These are phyloP conservation scores for Microdochium nivale DNA, from an alignment of 2,329 filamentous ascomycete species.

Conservation along the genomic window DNA sequence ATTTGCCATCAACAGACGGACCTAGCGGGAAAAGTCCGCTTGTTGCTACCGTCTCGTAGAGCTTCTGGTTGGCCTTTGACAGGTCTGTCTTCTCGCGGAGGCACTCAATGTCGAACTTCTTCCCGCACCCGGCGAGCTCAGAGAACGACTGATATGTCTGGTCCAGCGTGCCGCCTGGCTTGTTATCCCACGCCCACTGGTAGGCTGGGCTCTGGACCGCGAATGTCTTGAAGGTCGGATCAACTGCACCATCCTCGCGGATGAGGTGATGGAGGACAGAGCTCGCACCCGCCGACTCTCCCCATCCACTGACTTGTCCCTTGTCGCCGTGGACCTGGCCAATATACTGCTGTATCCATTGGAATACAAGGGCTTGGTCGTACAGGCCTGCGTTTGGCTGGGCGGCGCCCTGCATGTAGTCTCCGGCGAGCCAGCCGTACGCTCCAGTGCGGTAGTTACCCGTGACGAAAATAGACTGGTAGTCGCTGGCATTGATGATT, in stretches of 20 bases:
- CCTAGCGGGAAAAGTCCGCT: conserved; percentile 19
- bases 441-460: conserved; percentile 41
- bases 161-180: conserved; percentile 9
- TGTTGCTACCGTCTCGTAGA: conserved; percentile 16
- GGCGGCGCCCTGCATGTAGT: conserved; percentile 30
- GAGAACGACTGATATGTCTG: conserved; percentile 15
- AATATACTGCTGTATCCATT: conserved; percentile 34
- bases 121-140: conserved; percentile 18
- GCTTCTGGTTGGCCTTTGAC: conserved; percentile 6
- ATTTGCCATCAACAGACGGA: conserved; percentile 21
- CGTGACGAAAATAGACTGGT: conserved; percentile 33
- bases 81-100: conserved; percentile 9
- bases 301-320: conserved; percentile 30
- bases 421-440: conserved; percentile 36
- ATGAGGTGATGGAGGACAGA: conserved; percentile 41
- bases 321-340: conserved; percentile 31
- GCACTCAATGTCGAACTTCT: conserved; percentile 18
- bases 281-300: conserved; percentile 38
- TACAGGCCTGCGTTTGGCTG: conserved; percentile 32
- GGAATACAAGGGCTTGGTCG: conserved; percentile 27
- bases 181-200: conserved; percentile 16
- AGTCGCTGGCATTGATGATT: conserved; percentile 22
- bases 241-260: conserved; percentile 29
- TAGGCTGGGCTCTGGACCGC: conserved; percentile 20
- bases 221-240: conserved; percentile 29